Base-by-base conservation (phyloP, 2,329 filamentous ascomycete genomes). In the Phialophora verrucosa region DNA sequence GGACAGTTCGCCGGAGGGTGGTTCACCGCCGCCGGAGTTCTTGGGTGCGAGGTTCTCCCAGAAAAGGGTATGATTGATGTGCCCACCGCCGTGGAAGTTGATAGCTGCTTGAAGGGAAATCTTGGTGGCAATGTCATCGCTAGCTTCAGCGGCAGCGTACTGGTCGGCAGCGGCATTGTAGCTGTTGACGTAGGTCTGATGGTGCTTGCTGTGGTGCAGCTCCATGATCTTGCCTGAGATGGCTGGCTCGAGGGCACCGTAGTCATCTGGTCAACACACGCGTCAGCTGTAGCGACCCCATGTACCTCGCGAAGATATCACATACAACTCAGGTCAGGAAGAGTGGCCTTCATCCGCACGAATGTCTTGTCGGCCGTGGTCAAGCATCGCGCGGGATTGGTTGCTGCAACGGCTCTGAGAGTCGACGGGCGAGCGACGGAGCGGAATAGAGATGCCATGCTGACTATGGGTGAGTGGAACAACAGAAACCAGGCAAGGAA, bases 211-310 rank as follows among this genome's bases (percentile, higher is more conserved):
- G 86, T 97, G 91, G 84, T 97, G 93, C 35, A 96, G 87, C 82
- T 96, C 90, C 93, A 97, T 97, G 82, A 97, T 96, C 81, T 94
- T 87, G 77, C 89, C 88, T 49, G 90, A 93, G 83, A 97, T 86
- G 77, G 85, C 80, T 72, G 87, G 87, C 83, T 99, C 95, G 75
- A 99, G 92, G 60, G 93, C 95, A 77, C 90, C 92, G 80, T 97
- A 99, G 85, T 97, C 95, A 78, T 98, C 94, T 70, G 29, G 11
- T 97, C 72, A 12, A 44, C 29, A 10, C n/a, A 29, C 51, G 14
- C 56, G 50, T 64, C 27, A 60, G 61, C 7, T 27, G 32, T 31
- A 5, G 14, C n/a, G 12, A 29, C 23, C 49, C 55, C 58, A 56
- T 57, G 4, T 31, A 23, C 31, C 6, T 12, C 31, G 25, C 54